Base-by-base conservation (phyloP, 495 filamentous ascomycete species). In the Pyrenopolyporus hunteri region DNA sequence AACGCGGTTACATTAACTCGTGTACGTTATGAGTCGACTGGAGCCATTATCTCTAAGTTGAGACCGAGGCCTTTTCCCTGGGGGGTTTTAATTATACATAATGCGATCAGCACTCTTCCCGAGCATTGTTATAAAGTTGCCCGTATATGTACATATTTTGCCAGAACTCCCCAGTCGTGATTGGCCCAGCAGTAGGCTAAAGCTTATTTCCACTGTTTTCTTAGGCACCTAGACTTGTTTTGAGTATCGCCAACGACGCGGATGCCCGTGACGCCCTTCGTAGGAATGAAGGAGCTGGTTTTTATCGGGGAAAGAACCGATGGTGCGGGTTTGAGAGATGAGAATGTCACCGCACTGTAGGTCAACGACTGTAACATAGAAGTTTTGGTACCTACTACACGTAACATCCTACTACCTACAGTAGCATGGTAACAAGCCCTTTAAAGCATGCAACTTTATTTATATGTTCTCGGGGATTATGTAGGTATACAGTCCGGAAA, bases 141-240 rank as follows among this genome's bases (percentile, higher is more conserved):
- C 47, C n/a, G 25, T 29, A 33, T 25, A 26, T 14, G 14, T 46
- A 46, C 2, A 48, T 48, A 64, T 64, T 64, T 64, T 64, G 53
- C 60, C 60, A 64, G 39, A 57, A 50, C 3, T 39, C 59, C 51
- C 39, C 14, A 52, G 19, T 10, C 17, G 23, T 19, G 22, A 29
- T 25, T 33, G 8, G 49, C 37, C 46, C 46, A 13, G 29, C 49
- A 22, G 28, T 37, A 45, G 29, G 28, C 37, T 45, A 56, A 37
- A 51, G 59, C 9, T 56, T 31, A 50, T 55, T 43, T 42, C 23
- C 33, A 33, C 29, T 49, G n/a, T n/a, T n/a, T n/a, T n/a, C n/a
- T n/a, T n/a, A n/a, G n/a, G n/a, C n/a, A n/a, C n/a, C n/a, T n/a
- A n/a, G n/a, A n/a, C n/a, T n/a, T n/a, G n/a, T n/a, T n/a, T n/a